Percentiles rank a stretch among this genome's conserved stretches.
Evolutionary conservation across 306 rosid species (phyloP).

Genomic region (Luffa acutangula): DNA sequence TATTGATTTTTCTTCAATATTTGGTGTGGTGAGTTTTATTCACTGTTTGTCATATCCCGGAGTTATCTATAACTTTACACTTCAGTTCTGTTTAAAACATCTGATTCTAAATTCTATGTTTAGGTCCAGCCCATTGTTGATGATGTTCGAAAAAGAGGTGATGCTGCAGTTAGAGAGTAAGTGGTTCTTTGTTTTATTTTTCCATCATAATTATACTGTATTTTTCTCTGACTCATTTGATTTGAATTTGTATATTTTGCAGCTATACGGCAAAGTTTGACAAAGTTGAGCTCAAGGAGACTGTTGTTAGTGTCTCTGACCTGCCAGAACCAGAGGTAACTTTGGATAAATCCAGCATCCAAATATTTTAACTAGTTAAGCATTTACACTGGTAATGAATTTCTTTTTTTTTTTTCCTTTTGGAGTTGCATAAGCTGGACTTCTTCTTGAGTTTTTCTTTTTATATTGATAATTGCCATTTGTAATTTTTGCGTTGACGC

Average conservation of each 20-base stretch:
- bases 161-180: constrained; percentile 74
- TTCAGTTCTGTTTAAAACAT: neutral
- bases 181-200: constrained; percentile 1
- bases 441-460: neutral
- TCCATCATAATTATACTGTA: neutral
- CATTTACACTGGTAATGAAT: neutral
- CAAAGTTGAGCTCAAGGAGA: constrained; percentile 49
- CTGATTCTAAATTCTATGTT: neutral
- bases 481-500: constrained; percentile 19
- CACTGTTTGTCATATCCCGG: neutral
- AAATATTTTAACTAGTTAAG: neutral
- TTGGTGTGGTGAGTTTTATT: constrained; percentile 38
- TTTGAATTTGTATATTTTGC: constrained; percentile 12
- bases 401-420: neutral
- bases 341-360: neutral
- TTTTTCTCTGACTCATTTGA: neutral
- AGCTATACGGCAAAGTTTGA: constrained; percentile 80
- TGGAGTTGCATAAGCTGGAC: neutral
- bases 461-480: neutral
- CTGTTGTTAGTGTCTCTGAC: constrained; percentile 55
- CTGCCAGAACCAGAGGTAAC: constrained; percentile 87
- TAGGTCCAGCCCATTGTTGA: constrained; percentile 95
- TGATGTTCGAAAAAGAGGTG: constrained; percentile 71
- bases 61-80: neutral
- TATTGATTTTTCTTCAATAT: constrained; percentile 80